Evolutionary conservation across 75 land plant species (phyloP).

Genomic region (Adiantum capillusveneris): DNA sequence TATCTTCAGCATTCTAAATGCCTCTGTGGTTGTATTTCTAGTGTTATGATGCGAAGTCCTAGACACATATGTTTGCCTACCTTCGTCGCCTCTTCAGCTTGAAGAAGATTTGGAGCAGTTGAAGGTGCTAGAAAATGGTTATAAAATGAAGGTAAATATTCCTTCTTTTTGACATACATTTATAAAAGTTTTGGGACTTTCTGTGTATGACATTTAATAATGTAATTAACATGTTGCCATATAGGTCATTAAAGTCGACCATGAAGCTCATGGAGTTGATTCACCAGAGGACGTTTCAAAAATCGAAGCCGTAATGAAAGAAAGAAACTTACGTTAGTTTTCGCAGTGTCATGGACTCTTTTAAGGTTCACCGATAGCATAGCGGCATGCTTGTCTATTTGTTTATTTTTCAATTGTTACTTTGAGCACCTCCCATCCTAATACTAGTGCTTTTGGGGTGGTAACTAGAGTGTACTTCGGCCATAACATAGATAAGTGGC

Average conservation of each 20-base stretch:
- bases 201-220: not conserved
- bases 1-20: too few relatives aligned
- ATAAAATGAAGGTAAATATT: constrained; percentile 94
- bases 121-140: constrained; percentile 95
- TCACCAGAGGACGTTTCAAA: constrained; percentile 72
- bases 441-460: too few relatives aligned
- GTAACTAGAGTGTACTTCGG: too few relatives aligned
- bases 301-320: constrained; percentile 72
- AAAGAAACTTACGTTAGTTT: constrained; percentile 32
- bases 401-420: too few relatives aligned
- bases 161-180: not conserved
- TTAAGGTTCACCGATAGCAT: too few relatives aligned
- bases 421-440: too few relatives aligned
- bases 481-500: too few relatives aligned
- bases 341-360: too few relatives aligned
- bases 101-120: constrained; percentile 98
- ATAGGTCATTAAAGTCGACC: constrained; percentile 95
- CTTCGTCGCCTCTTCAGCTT: constrained; percentile 79
- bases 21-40: too few relatives aligned
- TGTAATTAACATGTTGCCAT: not conserved
- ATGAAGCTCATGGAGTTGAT: constrained; percentile 97
- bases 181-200: not conserved
- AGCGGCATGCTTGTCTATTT: too few relatives aligned
- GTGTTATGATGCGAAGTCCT: constrained; percentile 90
- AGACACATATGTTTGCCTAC: constrained; percentile 55